Evolutionary conservation across 257 asterid species (phyloP).

Genomic region (Parsonsia alboflavescens): DNA sequence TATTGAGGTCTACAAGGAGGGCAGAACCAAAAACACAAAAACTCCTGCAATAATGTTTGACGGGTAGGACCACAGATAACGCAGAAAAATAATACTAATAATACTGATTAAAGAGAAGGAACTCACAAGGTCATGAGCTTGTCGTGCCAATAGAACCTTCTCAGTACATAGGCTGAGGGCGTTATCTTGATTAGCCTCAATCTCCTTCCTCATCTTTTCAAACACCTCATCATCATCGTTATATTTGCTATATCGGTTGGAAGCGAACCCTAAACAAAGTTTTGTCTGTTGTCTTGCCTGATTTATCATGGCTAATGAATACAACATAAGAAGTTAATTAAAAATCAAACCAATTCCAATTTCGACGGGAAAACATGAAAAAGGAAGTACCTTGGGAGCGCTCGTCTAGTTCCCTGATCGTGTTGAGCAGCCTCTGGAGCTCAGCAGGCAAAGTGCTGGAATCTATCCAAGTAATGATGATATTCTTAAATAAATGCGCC

Average conservation of each 20-base stretch:
- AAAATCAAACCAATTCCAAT: neutral
- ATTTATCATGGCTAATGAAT: slow-evolving; percentile 46
- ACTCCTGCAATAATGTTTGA: too few relatives aligned
- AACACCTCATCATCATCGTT: slow-evolving; percentile 46
- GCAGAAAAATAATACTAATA: neutral
- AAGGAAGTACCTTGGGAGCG: slow-evolving; percentile 67
- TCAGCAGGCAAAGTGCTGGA: slow-evolving; percentile 96
- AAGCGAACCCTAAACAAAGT: slow-evolving; percentile 70
- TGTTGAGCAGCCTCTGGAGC: slow-evolving; percentile 97
- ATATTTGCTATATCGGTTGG: slow-evolving; percentile 44
- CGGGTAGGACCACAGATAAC: too few relatives aligned
- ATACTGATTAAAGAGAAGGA: neutral
- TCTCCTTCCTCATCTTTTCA: slow-evolving; percentile 71
- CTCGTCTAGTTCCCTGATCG: slow-evolving; percentile 88
- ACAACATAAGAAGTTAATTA: neutral
- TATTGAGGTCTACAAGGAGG: too few relatives aligned
- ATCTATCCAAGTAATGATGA: slow-evolving; percentile 6
- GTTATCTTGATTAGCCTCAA: slow-evolving; percentile 75
- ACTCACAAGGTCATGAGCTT: slow-evolving; percentile 53
- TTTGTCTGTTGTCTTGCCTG: slow-evolving; percentile 91
- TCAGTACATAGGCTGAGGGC: slow-evolving; percentile 94
- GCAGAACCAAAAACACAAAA: too few relatives aligned
- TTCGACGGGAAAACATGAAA: too few relatives aligned
- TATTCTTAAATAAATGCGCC: neutral
- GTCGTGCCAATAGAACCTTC: slow-evolving; percentile 91